A percentile compares a stretch with the other conserved stretches of the same genome.
These are phyloP conservation scores for Hevea brasiliensis DNA, from an alignment of 345 rosid species.

Conservation along the genomic window DNA sequence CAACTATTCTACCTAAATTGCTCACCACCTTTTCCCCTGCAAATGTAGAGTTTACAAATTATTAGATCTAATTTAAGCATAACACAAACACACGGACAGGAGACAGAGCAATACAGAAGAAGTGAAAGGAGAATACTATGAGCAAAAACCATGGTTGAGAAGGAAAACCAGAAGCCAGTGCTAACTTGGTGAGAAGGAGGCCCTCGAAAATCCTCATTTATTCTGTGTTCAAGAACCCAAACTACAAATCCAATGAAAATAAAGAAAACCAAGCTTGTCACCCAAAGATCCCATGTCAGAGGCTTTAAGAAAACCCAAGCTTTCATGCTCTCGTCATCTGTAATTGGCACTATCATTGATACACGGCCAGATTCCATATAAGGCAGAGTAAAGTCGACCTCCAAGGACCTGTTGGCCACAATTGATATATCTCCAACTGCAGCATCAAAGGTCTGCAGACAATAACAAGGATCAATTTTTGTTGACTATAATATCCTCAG, in stretches of 20 bases:
- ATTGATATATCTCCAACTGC: slow-evolving; percentile 26
- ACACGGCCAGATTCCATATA: too few species aligned
- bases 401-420: too few species aligned
- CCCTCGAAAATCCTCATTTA: slow-evolving; percentile 70
- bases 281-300: slow-evolving; percentile 61
- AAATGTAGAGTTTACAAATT: background rate
- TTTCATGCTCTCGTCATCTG: slow-evolving; percentile 32
- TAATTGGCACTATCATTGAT: too few species aligned
- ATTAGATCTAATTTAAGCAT: too few species aligned
- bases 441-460: slow-evolving; percentile 7
- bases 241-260: slow-evolving; percentile 52
- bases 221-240: slow-evolving; percentile 75
- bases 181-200: slow-evolving; percentile 59
- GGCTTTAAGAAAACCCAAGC: slow-evolving; percentile 71
- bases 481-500: too few species aligned
- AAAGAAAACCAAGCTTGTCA: slow-evolving; percentile 49
- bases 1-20: slow-evolving; percentile 24
- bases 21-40: too few species aligned
- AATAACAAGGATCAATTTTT: too few species aligned
- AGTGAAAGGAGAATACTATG: background rate
- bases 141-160: slow-evolving; percentile 33
- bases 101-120: background rate
- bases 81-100: too few species aligned
- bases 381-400: too few species aligned
- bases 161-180: slow-evolving; percentile 73